Evolutionary conservation across 257 asterid species (phyloP).

Genomic region (Nicotiana sylvestris): DNA sequence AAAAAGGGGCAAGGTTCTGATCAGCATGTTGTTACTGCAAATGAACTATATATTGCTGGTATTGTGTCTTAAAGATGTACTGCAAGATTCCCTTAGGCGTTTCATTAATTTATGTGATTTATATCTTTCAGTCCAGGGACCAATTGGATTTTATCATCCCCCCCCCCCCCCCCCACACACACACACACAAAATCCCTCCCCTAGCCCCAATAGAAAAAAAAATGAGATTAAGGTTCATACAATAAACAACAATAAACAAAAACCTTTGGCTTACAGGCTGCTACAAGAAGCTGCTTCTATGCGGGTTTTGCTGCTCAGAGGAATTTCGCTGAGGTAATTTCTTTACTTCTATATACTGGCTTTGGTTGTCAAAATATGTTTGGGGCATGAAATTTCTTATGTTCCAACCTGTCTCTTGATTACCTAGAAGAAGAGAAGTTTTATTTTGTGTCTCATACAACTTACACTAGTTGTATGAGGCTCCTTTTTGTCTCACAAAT

Average conservation of each 20-base stretch:
- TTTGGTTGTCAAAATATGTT: neutral
- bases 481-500: too few species aligned
- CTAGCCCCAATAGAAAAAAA: neutral
- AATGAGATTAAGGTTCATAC: neutral
- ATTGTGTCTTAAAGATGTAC: neutral
- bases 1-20: neutral
- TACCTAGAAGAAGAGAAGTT: neutral
- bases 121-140: neutral
- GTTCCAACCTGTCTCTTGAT: neutral
- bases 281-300: slow-evolving; percentile 94
- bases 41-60: neutral
- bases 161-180: too few species aligned
- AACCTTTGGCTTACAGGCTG: slow-evolving; percentile 49
- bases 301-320: slow-evolving; percentile 99
- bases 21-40: neutral
- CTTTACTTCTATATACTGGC: neutral
- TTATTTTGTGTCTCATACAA: too few species aligned
- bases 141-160: too few species aligned
- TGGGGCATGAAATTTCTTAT: neutral
- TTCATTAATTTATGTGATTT: neutral
- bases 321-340: slow-evolving; percentile 87
- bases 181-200: neutral
- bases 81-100: neutral
- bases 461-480: too few species aligned
- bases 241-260: neutral